A percentile compares a stretch with the other conserved stretches of the same genome.
Conservation (phyloP, 257 asterid genomes). For the Capsicum baccatum region DNA sequence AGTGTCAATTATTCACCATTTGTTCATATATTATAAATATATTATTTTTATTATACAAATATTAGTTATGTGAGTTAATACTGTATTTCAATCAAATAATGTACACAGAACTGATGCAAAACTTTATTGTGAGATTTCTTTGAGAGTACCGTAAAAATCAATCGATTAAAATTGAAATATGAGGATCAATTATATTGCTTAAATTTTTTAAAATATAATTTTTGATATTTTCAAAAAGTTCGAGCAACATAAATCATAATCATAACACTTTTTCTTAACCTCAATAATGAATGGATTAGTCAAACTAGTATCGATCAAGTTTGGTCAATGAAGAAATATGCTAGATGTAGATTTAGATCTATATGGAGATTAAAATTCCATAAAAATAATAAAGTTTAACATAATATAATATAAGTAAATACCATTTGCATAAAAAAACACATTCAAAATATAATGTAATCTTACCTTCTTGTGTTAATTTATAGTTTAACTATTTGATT, state of each 20-base stretch:
- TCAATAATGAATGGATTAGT: neutral
- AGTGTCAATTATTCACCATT: too few species aligned
- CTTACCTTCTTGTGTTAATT: too few species aligned
- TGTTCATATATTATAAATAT: neutral
- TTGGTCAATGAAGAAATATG: neutral
- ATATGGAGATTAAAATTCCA: neutral
- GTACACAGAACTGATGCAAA: neutral
- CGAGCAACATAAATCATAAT: neutral
- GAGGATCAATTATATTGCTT: neutral
- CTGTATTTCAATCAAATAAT: neutral
- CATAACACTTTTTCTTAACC: neutral
- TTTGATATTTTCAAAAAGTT: neutral
- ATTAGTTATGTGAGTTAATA: neutral
- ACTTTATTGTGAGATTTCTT: neutral
- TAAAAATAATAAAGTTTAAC: neutral
- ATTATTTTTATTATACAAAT: neutral
- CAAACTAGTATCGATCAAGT: neutral
- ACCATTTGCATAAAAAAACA: neutral
- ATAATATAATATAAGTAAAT: neutral
- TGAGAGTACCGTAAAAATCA: neutral
- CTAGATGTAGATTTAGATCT: slow-evolving; percentile 19
- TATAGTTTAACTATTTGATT: too few species aligned
- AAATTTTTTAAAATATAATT: neutral
- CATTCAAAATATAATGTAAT: too few species aligned
- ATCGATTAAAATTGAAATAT: neutral